Base-by-base conservation (phyloP, 768 basidiomycete genomes). In the Boletus subparvulus region DNA sequence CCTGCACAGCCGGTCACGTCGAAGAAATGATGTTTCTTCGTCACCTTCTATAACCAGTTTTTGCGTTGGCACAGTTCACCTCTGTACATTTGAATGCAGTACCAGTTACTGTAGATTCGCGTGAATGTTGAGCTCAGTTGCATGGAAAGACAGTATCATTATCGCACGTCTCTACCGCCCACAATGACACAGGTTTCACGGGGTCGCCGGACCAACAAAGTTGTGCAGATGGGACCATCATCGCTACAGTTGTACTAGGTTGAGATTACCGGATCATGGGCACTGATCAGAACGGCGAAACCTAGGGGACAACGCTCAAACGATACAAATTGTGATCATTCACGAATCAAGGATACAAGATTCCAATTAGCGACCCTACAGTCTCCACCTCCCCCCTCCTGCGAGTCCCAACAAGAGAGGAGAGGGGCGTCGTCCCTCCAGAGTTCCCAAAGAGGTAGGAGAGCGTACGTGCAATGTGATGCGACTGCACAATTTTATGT, bases 391-490 rank as follows among this genome's bases (percentile, higher is more conserved):
- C 12, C 53, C 52, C 57, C 43, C 46, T 61, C 56, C 19, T 58
- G 58, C 60, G 61, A 54, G 65, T 69, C 58, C 66, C 67, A 61
- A 60, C 62, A 62, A 62, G 47, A 60, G 47, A 55, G 59, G 58
- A 56, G 35, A 54, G 58, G 58, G 51, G 60, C 51, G 55, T 55
- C 59, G 32, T 55, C 62, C 64, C 64, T 60, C 59, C n/a, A 55
- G 63, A 56, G 48, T 59, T 52, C 47, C 57, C 42, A 61, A 28
- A 62, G 66, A 68, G 66, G 60, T 47, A 55, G 58, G 58, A 63
- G 65, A 66, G 68, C 64, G 49, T 59, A 54, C 64, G 66, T 64
- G 66, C 64, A 62, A 61, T 55, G 45, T 60, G 52, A 56, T 61
- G 56, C 55, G 56, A 61, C 56, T 58, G 58, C 60, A 50, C 43